Percentiles rank a stretch among this genome's conserved stretches.
These are phyloP conservation scores for Groenewaldozyma tartarivorans DNA, from an alignment of 805 yeast genomes.

Conservation along the genomic window DNA sequence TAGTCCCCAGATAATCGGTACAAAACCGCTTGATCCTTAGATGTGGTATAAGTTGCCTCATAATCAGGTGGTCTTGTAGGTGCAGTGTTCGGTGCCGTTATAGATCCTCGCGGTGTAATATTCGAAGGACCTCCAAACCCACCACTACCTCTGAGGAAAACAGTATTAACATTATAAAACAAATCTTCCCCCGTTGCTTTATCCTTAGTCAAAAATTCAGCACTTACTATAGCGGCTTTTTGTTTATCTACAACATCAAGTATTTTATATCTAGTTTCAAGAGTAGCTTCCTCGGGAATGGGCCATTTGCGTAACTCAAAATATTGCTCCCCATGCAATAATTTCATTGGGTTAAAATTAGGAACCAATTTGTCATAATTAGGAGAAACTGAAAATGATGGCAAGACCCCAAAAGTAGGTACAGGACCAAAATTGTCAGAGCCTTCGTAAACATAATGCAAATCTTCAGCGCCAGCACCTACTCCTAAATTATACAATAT, in stretches of 20 bases:
- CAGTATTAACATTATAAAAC: conserved; percentile 75
- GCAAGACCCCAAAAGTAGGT: conserved; percentile 86
- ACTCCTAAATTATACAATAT: conserved; percentile 82
- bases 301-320: conserved; percentile 68
- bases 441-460: conserved; percentile 72
- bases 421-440: conserved; percentile 69
- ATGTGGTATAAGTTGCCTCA: conserved; percentile 46
- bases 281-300: conserved; percentile 58
- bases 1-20: conserved; percentile 90
- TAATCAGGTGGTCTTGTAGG: conserved; percentile 63
- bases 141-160: conserved; percentile 69
- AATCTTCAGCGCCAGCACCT: conserved; percentile 73
- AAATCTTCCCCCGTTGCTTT: conserved; percentile 55
- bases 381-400: conserved; percentile 49
- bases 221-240: conserved; percentile 67
- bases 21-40: conserved; percentile 71
- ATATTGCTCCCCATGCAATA: conserved; percentile 94
- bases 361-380: conserved; percentile 50
- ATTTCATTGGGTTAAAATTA: conserved; percentile 79
- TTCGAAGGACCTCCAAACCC: conserved; percentile 40
- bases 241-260: conserved; percentile 77
- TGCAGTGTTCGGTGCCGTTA: conserved; percentile 51
- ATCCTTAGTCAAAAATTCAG: conserved; percentile 62
- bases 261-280: conserved; percentile 56
- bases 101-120: conserved; percentile 50